Evolutionary conservation across 352 stramenopile species (phyloP).

Genomic region (Thalassiosira livingstoniorum): DNA sequence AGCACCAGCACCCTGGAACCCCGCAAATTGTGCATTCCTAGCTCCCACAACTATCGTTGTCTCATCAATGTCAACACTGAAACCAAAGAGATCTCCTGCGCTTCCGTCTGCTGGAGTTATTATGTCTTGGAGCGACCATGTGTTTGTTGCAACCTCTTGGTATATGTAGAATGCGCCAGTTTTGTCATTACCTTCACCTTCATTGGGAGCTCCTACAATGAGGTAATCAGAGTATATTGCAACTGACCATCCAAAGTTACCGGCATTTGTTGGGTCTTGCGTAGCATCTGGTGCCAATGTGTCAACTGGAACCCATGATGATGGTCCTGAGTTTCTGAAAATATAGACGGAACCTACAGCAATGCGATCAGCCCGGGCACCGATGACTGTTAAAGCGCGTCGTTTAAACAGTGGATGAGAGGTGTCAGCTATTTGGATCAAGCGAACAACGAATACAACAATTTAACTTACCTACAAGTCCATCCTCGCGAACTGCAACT

Average conservation of each 20-base stretch:
- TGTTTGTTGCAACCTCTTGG: constrained; percentile 10
- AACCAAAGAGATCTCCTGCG: constrained; percentile 25
- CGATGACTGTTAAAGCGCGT: no score
- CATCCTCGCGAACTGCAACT: constrained; percentile 18
- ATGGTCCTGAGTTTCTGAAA: constrained; percentile 1
- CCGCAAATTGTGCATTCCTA: not conserved
- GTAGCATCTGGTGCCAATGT: constrained; percentile 18
- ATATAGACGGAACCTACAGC: constrained; percentile 30
- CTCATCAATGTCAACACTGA: constrained; percentile 37
- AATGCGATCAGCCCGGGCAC: constrained; percentile 12
- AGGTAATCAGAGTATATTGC: constrained; percentile 12
- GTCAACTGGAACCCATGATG: constrained; percentile 13
- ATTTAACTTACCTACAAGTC: no score
- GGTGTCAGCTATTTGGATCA: no score
- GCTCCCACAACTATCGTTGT: constrained; percentile 16
- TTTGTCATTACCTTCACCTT: not conserved
- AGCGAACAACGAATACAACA: no score
- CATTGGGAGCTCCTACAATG: constrained; percentile 25
- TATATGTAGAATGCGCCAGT: constrained; percentile 29
- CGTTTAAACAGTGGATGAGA: no score
- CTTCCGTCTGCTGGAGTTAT: constrained; percentile 13
- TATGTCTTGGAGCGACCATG: constrained; percentile 9
- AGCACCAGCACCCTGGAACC: not conserved
- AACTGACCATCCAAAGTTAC: constrained; percentile 34
- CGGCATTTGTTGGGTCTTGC: not conserved